Base-by-base conservation (phyloP, 805 yeast species). In the Cyberlindnera lachancei region DNA sequence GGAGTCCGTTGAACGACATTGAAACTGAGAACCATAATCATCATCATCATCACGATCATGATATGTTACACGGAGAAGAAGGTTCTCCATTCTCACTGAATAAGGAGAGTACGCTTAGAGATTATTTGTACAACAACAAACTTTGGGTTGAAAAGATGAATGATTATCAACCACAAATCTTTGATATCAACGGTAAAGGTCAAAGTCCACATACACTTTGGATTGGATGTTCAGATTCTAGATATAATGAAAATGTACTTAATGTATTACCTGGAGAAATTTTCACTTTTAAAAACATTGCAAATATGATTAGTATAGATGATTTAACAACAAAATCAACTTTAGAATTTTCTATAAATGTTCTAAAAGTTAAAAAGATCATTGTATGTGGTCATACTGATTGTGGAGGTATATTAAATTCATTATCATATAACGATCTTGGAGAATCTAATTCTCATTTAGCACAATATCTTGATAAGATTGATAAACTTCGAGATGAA, bases 181-280 rank as follows among this genome's bases (percentile, higher is more conserved):
- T 55, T 25, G 49, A 48, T 15, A 28, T 35, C 7, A 84, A 85
- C 47, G 88, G 78, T 2, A 64, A 73, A 48, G 96, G 96, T 31
- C 96, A 87, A 59, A 54, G 73, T n/a, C 97, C 97, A 14, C 92
- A 85, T 58, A 85, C 95, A 4, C 61, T 90, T 30, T 87, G 95
- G 88, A 80, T 88, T 38, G 95, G 96, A 4, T 88, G 97, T 54
- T 79, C 94, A 4, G 97, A 88, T 55, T 84, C 95, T 3, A 75
- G 97, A 46, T 80, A 84, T 36, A 82, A 87, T 42, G 96, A 88
- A 53, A 66, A 70, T 26, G 75, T 85, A 34, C 66, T 86, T 17
- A 65, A 78, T 30, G 75, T 86, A n/a, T 62, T 75, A 16, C 96
- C 96, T 1, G 97, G 97, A 31, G 96, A 88, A 55, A 73, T 86